phyloP scores from a whole-genome alignment of 1,284 basidiomycete genomes.

The Pterulicium gracile region DNA sequence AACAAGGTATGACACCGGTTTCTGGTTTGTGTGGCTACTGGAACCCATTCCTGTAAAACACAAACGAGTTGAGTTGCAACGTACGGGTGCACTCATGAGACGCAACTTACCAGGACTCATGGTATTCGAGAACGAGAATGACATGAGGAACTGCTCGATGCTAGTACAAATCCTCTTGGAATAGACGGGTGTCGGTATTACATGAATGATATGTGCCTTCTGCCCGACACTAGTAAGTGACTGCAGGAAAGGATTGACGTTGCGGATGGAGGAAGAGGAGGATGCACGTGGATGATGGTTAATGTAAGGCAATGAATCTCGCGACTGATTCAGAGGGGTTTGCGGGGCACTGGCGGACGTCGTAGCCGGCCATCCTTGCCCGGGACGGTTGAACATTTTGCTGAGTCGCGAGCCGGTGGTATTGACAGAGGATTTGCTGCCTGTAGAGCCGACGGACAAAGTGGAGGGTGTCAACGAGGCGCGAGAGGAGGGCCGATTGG shows the following conservation, averaged over 20 bases:
- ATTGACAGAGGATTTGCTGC: background rate
- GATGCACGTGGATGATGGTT: background rate
- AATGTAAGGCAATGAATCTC: background rate
- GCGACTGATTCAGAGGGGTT: background rate
- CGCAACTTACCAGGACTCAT: background rate
- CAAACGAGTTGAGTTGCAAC: no score
- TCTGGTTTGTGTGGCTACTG: background rate
- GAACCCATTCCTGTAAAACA: no score
- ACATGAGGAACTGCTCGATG: constrained; percentile 2
- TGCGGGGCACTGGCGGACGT: background rate
- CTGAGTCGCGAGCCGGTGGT: background rate
- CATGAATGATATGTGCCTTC: background rate
- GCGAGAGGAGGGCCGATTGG: background rate
- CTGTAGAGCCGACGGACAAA: background rate
- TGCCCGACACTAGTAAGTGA: background rate
- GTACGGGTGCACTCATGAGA: background rate
- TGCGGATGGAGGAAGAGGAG: background rate
- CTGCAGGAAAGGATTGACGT: background rate
- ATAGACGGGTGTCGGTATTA: background rate
- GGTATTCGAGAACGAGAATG: background rate
- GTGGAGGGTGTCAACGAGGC: background rate
- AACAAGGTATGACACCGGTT: background rate
- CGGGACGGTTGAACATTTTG: background rate
- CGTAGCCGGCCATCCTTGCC: background rate
- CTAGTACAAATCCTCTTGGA: background rate